phyloP scores from a whole-genome alignment of 768 basidiomycete genomes.

The Auriscalpium vulgare region DNA sequence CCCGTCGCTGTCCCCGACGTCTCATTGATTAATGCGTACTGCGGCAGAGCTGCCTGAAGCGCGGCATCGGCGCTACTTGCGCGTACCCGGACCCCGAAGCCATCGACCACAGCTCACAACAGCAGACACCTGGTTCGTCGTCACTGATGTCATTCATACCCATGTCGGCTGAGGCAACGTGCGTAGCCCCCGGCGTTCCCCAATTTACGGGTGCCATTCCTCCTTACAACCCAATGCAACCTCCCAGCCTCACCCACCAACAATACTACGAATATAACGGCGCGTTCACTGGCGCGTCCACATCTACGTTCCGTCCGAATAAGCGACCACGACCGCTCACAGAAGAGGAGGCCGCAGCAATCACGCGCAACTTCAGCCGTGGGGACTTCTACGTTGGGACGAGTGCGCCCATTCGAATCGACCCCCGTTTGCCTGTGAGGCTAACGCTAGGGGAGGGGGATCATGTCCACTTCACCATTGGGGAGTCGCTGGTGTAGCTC shows the following conservation, averaged over 20 bases:
- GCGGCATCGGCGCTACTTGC: constrained; percentile 62
- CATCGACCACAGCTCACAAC: constrained; percentile 15
- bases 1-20: constrained; percentile 4
- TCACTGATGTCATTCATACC: constrained; percentile 15
- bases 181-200: constrained; percentile 25
- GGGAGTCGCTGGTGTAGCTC: constrained; percentile 36
- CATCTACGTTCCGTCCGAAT: constrained; percentile 71
- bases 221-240: constrained; percentile 27
- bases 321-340: constrained; percentile 76
- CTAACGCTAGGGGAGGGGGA: constrained; percentile 78
- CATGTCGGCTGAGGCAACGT: constrained; percentile 18
- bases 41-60: constrained; percentile 70
- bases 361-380: constrained; percentile 73
- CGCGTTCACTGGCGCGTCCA: constrained; percentile 57
- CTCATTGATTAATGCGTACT: background rate
- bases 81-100: constrained; percentile 73
- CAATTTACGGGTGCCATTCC: constrained; percentile 31
- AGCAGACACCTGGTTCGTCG: constrained; percentile 14
- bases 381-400: constrained; percentile 79
- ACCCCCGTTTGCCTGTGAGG: constrained; percentile 70
- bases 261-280: constrained; percentile 63
- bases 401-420: constrained; percentile 77
- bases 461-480: constrained; percentile 62
- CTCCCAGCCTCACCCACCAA: constrained; percentile 34
- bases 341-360: constrained; percentile 77